A percentile compares a stretch with the other conserved stretches of the same genome.
Evolutionary conservation across 2,329 filamentous ascomycete species (phyloP).

Genomic region (Thelonectria discophora): DNA sequence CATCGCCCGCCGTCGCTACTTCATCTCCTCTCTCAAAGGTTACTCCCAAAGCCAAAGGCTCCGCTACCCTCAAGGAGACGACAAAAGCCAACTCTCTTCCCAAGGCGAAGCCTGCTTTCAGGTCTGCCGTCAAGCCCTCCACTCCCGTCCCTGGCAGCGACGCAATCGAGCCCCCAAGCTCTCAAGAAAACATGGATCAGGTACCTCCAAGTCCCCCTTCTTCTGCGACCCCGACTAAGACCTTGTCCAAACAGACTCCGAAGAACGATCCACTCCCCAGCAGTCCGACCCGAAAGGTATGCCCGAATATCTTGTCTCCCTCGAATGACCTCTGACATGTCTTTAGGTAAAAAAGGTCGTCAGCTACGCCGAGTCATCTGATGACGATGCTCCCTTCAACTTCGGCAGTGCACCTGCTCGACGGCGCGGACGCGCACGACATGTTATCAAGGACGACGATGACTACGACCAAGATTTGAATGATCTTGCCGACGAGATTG

Average conservation of each 20-base stretch:
- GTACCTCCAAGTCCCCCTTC: constrained; percentile 28
- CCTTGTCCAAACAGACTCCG: constrained; percentile 52
- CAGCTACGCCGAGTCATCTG: constrained; percentile 87
- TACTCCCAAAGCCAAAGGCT: constrained; percentile 43
- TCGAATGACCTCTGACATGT: constrained; percentile 8
- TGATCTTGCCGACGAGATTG: constrained; percentile 69
- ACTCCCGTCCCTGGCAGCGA: constrained; percentile 88
- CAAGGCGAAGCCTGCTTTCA: constrained; percentile 58
- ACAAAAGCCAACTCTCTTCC: constrained; percentile 53
- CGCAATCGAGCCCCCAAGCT: constrained; percentile 71
- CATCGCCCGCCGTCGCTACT: constrained; percentile 45
- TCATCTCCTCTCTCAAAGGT: constrained; percentile 46
- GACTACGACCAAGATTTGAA: constrained; percentile 77
- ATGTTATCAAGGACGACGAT: constrained; percentile 71
- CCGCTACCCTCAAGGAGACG: constrained; percentile 52
- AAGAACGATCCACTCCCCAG: constrained; percentile 49
- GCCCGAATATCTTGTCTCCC: no score
- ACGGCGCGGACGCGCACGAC: constrained; percentile 59
- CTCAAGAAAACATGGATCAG: constrained; percentile 69
- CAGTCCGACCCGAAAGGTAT: constrained; percentile 84
- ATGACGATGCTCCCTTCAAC: constrained; percentile 77
- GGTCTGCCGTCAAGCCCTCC: constrained; percentile 48
- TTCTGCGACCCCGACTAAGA: constrained; percentile 46
- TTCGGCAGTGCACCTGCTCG: constrained; percentile 52
- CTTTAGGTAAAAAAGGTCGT: constrained; percentile 64